A percentile compares a stretch with the other conserved stretches of the same genome.
Evolutionary conservation across 2,329 filamentous ascomycete genomes (phyloP).

Genomic region (Westerdykella aurantiaca): DNA sequence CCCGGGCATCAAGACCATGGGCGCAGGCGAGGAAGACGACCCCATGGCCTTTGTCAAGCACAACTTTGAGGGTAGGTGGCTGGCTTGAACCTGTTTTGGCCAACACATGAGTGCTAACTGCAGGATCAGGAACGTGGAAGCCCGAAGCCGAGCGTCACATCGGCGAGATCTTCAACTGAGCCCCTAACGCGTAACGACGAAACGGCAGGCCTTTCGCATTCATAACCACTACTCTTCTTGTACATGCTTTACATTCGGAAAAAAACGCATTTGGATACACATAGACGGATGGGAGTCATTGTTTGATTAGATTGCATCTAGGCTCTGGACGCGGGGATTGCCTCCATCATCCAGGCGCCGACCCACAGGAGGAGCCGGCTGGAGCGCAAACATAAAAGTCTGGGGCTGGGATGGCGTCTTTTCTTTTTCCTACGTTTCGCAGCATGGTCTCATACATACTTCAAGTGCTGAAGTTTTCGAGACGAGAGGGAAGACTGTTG

Average conservation of each 20-base stretch:
- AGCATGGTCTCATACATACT: slow-evolving; percentile 11
- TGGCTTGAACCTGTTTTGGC: too few relatives aligned
- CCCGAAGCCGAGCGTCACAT: slow-evolving; percentile 32
- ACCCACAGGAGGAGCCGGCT: neutral
- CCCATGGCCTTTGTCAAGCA: slow-evolving; percentile 98
- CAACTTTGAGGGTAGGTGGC: slow-evolving; percentile 76
- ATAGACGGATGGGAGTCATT: slow-evolving; percentile 3
- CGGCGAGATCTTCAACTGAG: slow-evolving; percentile 28
- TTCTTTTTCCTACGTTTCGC: neutral
- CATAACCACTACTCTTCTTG: slow-evolving; percentile 7
- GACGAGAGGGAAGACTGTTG: neutral
- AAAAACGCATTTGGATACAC: slow-evolving; percentile 1
- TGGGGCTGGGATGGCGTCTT: neutral
- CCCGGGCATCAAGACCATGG: slow-evolving; percentile 90
- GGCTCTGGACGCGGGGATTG: neutral
- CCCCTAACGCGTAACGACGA: neutral
- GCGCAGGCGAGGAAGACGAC: slow-evolving; percentile 78
- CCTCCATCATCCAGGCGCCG: neutral
- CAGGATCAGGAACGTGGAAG: slow-evolving; percentile 31
- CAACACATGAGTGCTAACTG: slow-evolving; percentile 17
- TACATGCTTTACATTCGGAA: slow-evolving; percentile 11
- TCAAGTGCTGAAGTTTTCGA: slow-evolving; percentile 27
- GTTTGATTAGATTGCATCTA: neutral
- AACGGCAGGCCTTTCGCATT: neutral
- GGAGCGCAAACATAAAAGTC: neutral